A percentile compares a stretch with the other conserved stretches of the same genome.
phyloP scores from a whole-genome alignment of 192 early-diverging fungal species.

The Coemansia sp. region DNA sequence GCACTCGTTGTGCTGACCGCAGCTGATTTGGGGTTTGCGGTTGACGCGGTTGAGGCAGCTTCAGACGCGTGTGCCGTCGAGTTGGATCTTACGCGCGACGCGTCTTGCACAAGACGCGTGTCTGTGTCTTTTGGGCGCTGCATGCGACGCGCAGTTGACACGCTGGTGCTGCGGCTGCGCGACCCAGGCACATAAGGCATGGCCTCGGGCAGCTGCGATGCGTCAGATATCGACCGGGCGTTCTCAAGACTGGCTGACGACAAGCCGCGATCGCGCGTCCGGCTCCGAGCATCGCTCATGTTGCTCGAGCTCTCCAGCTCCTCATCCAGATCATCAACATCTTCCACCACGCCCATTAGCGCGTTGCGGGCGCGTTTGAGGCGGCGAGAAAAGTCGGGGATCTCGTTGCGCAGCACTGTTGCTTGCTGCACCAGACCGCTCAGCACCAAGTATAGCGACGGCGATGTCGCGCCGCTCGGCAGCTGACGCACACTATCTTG shows the following conservation, averaged over 20 bases:
- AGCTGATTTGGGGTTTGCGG: slow-evolving; percentile 6
- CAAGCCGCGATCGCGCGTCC: slow-evolving; percentile 47
- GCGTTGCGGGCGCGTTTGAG: slow-evolving; percentile 48
- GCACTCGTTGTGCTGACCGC: not conserved
- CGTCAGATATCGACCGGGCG: slow-evolving; percentile 9
- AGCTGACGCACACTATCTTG: slow-evolving; percentile 25
- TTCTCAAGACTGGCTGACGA: slow-evolving; percentile 51
- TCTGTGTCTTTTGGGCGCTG: slow-evolving; percentile 2
- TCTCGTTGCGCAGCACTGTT: slow-evolving; percentile 40
- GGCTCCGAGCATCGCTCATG: not conserved
- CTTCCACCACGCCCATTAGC: slow-evolving; percentile 52
- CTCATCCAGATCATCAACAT: slow-evolving; percentile 41
- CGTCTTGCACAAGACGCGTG: not conserved
- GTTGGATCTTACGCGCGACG: slow-evolving; percentile 17
- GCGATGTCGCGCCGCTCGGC: slow-evolving; percentile 41
- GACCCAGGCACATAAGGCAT: not conserved
- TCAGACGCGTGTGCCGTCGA: slow-evolving; percentile 35
- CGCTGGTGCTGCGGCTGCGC: slow-evolving; percentile 45
- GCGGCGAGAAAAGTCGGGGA: slow-evolving; percentile 47
- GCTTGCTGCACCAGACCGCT: slow-evolving; percentile 52
- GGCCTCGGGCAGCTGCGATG: slow-evolving; percentile 3
- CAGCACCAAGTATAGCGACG: slow-evolving; percentile 44
- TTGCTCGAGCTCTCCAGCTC: slow-evolving; percentile 31
- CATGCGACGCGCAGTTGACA: slow-evolving; percentile 8
- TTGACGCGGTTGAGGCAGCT: slow-evolving; percentile 24